Evolutionary conservation across 2,329 filamentous ascomycete genomes (phyloP), one percentile per base, ranked within the genome.

Genomic region (Botrytis medusae): DNA sequence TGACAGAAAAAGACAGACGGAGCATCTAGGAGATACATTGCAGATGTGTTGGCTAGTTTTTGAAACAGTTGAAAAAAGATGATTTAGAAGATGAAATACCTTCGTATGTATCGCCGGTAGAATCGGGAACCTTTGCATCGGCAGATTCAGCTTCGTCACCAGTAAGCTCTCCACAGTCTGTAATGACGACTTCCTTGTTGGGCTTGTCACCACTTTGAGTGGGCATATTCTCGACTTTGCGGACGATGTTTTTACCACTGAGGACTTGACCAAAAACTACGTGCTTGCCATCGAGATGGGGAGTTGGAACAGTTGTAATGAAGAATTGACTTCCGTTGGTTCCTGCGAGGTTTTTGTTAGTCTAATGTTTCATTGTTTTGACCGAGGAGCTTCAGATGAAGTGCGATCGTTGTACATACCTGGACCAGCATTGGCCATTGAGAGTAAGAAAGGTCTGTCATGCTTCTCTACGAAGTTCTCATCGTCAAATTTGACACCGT

Each of bases 301-400:
- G 94, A 14, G 95, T 98, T 25, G 91, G 87, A 42, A 97, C 93
- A n/a, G 95, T 98, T 59, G 95, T 98, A 79, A 98, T 87, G 87
- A 98, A 98, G 88, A 98, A 98, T 81, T 98, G 95, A 69, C 93
- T 97, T 80, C 96, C 96, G 82, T 99, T 99, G 82, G 96, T 97
- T 79, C 92, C 91, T 93, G 77, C 29, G 44, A 16, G 25, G 34
- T 64, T 71, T 72, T 75, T 72, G 71, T 77, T 64, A 67, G 42
- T 69, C 18, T 40, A 12, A 60, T 62, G 25, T n/a, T 51, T 32
- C 20, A 25, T 22, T 32, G 18, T 44, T 10, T 40, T 34, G 29
- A 14, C 25, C 14, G 32, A 18, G 14, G 22, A 61, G 40, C 29
- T 34, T 46, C 25, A 62, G 29, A 57, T 14, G 34, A 73, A 32